phyloP scores from a whole-genome alignment of 2,329 filamentous ascomycete species.

The Xylaria sp. region DNA sequence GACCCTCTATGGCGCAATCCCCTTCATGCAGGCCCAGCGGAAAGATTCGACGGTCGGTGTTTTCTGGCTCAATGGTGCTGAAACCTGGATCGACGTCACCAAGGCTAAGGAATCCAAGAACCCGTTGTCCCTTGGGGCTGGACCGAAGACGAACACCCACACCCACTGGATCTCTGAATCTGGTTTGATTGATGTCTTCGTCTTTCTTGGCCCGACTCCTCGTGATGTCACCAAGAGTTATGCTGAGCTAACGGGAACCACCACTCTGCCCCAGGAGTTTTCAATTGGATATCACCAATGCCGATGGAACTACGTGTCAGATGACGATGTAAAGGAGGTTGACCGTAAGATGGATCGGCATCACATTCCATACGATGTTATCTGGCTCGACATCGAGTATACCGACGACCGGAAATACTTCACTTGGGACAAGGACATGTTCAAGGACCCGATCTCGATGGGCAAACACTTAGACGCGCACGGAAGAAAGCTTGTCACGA shows the following conservation, averaged over 20 bases:
- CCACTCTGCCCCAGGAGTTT: conserved; percentile 89
- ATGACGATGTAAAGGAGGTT: conserved; percentile 95
- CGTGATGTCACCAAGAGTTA: conserved; percentile 81
- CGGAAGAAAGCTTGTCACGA: conserved; percentile 86
- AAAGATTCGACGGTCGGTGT: conserved; percentile 93
- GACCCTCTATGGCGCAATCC: conserved; percentile 97
- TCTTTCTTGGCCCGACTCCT: conserved; percentile 89
- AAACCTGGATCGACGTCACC: conserved; percentile 95
- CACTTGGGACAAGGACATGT: conserved; percentile 90
- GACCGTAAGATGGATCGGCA: conserved; percentile 95
- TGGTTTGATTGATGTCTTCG: conserved; percentile 87
- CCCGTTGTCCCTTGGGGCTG: conserved; percentile 72
- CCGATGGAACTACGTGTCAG: conserved; percentile 97
- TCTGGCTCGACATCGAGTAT: conserved; percentile 98
- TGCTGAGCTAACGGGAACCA: conserved; percentile 87
- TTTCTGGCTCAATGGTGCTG: conserved; percentile 96
- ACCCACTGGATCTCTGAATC: conserved; percentile 98
- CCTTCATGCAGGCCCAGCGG: conserved; percentile 95
- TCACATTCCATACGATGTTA: conserved; percentile 96
- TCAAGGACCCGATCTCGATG: conserved; percentile 85
- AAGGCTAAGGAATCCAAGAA: conserved; percentile 77
- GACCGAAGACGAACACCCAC: conserved; percentile 72
- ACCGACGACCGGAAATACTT: conserved; percentile 98
- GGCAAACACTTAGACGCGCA: conserved; percentile 82
- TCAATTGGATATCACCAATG: conserved; percentile 95